Evolutionary conservation across 441 rosid genomes (phyloP).

Genomic region (Populus hybrid): DNA sequence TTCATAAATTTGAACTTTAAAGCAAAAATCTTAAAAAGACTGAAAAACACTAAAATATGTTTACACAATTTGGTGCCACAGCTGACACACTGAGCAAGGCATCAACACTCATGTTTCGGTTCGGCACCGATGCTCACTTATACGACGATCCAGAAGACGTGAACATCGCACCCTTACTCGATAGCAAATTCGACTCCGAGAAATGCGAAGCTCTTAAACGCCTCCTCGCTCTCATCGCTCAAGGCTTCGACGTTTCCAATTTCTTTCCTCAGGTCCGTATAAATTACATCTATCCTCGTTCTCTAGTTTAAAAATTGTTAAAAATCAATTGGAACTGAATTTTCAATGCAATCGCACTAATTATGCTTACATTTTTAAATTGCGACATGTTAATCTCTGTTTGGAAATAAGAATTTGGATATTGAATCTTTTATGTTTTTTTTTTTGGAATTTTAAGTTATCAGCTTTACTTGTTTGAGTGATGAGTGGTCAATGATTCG

Average conservation of each 20-base stretch:
- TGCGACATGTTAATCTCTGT: neutral
- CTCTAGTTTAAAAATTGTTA: neutral
- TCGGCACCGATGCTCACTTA: conserved; percentile 94
- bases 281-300: neutral
- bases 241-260: conserved; percentile 93
- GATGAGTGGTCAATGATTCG: neutral
- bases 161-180: conserved; percentile 75
- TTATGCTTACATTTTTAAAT: neutral
- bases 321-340: neutral
- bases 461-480: neutral
- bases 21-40: neutral
- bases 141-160: conserved; percentile 97
- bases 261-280: conserved; percentile 81
- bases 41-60: conserved; percentile 29
- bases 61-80: conserved; percentile 76
- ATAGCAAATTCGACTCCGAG: conserved; percentile 90
- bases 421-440: too few relatives aligned
- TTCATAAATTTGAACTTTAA: neutral
- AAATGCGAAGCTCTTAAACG: conserved; percentile 96
- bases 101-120: conserved; percentile 70
- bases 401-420: neutral
- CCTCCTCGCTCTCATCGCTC: conserved; percentile 88
- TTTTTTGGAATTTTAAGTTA: neutral
- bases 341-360: neutral
- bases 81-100: conserved; percentile 87